A percentile compares a stretch with the other conserved stretches of the same genome.
phyloP scores from a whole-genome alignment of 129 eudicot species.

The Tanacetum coccineum region DNA sequence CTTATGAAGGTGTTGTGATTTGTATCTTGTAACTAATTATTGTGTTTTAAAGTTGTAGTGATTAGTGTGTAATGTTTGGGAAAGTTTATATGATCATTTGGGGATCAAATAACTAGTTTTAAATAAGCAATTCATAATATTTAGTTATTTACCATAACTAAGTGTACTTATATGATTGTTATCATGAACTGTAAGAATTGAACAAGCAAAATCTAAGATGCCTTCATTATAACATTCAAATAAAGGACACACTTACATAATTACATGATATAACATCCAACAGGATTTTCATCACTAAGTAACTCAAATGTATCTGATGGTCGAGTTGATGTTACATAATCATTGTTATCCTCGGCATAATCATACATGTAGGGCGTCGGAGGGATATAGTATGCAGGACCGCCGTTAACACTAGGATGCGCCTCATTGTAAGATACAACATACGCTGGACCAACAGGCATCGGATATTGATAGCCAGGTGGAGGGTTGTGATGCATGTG shows the following conservation, averaged over 20 bases:
- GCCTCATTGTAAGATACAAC: constrained; percentile 62
- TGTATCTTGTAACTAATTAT: not conserved
- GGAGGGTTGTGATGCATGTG: constrained; percentile 48
- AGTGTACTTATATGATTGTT: not conserved
- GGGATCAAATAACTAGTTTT: too few species aligned
- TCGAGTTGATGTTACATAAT: constrained; percentile 22
- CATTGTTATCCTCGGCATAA: constrained; percentile 25
- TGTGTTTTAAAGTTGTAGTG: not conserved
- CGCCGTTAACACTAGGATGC: constrained; percentile 39
- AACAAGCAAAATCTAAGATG: not conserved
- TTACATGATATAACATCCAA: constrained; percentile 65
- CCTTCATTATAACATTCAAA: not conserved
- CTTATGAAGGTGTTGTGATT: not conserved
- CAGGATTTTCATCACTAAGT: constrained; percentile 85
- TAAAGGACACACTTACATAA: constrained; percentile 11
- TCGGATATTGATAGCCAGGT: constrained; percentile 36
- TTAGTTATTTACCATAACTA: too few species aligned
- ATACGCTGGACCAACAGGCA: constrained; percentile 38
- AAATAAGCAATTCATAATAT: too few species aligned
- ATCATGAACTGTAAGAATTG: not conserved
- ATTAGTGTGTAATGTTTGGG: not conserved
- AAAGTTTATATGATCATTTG: too few species aligned
- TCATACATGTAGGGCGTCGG: constrained; percentile 48
- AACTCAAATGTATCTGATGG: constrained; percentile 61
- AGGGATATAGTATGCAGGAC: constrained; percentile 49